Conservation (phyloP, 2,329 filamentous ascomycete species). For the Teratosphaeria zuluensis region DNA sequence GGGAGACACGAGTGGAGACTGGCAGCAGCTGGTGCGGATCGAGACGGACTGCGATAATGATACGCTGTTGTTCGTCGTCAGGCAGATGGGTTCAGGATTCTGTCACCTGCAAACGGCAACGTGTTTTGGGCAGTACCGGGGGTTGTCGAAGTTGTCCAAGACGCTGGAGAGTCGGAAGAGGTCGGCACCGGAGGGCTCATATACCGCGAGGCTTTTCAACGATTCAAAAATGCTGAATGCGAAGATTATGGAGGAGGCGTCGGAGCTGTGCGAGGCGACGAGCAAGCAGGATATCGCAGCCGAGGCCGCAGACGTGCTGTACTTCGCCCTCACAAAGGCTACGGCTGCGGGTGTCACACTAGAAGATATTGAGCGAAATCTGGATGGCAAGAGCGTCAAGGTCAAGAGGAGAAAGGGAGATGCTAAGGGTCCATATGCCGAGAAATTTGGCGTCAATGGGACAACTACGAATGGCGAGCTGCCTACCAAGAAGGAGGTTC, state of each 20-base stretch:
- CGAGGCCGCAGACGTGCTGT: constrained; percentile 89
- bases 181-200: constrained; percentile 79
- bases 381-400: constrained; percentile 91
- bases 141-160: constrained; percentile 76
- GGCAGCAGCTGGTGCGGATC: constrained; percentile 77
- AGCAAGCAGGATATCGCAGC: constrained; percentile 79
- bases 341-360: constrained; percentile 74
- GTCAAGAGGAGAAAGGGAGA: constrained; percentile 88
- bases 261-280: constrained; percentile 82
- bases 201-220: constrained; percentile 85
- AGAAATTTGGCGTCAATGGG: constrained; percentile 60
- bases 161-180: constrained; percentile 73
- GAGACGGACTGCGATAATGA: constrained; percentile 90
- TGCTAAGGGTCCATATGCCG: constrained; percentile 86
- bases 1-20: constrained; percentile 86
- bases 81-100: constrained; percentile 79
- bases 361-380: constrained; percentile 80
- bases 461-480: constrained; percentile 12
- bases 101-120: constrained; percentile 88
- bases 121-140: constrained; percentile 79
- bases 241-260: constrained; percentile 98
- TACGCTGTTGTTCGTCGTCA: constrained; percentile 80
- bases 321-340: constrained; percentile 89
- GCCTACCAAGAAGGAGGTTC: constrained; percentile 32
- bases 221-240: constrained; percentile 82